These are phyloP conservation scores for Sporothrix brunneoviolacea DNA, from an alignment of 2,329 filamentous ascomycete species.

Conservation along the genomic window DNA sequence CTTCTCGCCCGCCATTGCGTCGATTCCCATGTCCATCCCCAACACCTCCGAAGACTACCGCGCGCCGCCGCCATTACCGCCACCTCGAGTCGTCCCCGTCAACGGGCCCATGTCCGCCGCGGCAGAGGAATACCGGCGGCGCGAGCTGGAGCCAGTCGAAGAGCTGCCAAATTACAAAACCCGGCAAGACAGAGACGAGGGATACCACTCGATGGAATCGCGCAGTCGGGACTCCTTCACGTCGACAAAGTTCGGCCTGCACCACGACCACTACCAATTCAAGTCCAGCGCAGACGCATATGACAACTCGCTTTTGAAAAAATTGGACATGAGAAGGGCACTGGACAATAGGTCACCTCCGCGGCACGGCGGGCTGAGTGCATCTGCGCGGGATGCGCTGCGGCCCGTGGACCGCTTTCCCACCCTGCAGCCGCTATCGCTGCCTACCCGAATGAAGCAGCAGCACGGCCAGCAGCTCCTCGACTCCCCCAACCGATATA, in stretches of 20 bases:
- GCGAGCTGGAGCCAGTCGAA: slow-evolving; percentile 15
- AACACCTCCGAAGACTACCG: slow-evolving; percentile 27
- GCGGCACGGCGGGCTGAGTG: slow-evolving; percentile 34
- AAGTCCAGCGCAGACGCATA: slow-evolving; percentile 40
- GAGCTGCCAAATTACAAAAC: slow-evolving; percentile 20
- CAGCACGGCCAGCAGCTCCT: slow-evolving; percentile 29
- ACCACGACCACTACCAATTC: slow-evolving; percentile 45
- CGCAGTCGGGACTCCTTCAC: slow-evolving; percentile 12
- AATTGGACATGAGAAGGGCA: slow-evolving; percentile 42
- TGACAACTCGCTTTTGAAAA: slow-evolving; percentile 47
- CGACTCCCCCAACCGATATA: slow-evolving; percentile 38
- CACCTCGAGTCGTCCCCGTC: slow-evolving; percentile 27
- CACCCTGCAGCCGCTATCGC: slow-evolving; percentile 39
- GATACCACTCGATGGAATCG: slow-evolving; percentile 20
- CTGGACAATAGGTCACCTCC: slow-evolving; percentile 40
- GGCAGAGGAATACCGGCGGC: slow-evolving; percentile 15
- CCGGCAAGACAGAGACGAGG: slow-evolving; percentile 19
- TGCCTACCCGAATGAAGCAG: slow-evolving; percentile 39
- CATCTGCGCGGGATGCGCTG: slow-evolving; percentile 29
- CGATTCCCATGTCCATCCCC: slow-evolving; percentile 32
- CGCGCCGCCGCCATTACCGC: slow-evolving; percentile 31
- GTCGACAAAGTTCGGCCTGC: slow-evolving; percentile 40
- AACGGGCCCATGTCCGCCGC: slow-evolving; percentile 19
- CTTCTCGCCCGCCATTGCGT: slow-evolving; percentile 24
- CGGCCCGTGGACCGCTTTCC: slow-evolving; percentile 27